These are phyloP conservation scores for Wickerhamiella kurtzmanii DNA, from an alignment of 805 yeast genomes.

Conservation along the genomic window DNA sequence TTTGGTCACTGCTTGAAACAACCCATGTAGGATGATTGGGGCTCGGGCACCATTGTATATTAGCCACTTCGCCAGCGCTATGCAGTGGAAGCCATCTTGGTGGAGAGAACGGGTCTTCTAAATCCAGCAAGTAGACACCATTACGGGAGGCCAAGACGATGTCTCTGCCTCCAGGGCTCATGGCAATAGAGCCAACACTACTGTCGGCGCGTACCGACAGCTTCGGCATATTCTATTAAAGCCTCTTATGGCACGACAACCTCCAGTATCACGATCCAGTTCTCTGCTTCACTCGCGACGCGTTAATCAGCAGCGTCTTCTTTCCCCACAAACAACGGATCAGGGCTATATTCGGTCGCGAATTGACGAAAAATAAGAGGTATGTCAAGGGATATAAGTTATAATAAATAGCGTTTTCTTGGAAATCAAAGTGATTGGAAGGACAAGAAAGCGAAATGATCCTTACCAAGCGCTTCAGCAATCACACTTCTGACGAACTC, in stretches of 20 bases:
- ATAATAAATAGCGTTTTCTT: not conserved
- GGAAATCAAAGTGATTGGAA: constrained; percentile 9
- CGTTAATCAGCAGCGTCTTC: not conserved
- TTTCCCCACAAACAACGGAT: not conserved
- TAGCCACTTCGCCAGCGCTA: constrained; percentile 97
- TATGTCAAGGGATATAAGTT: not conserved
- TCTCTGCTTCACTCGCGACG: too few species aligned
- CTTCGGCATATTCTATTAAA: constrained; percentile 40
- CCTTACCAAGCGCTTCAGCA: constrained; percentile 11
- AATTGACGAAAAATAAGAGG: not conserved
- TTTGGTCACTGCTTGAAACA: constrained; percentile 86
- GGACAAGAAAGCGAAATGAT: constrained; percentile 16
- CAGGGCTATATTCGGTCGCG: too few species aligned
- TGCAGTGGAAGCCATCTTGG: constrained; percentile 88
- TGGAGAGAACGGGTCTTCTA: constrained; percentile 89
- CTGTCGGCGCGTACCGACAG: constrained; percentile 80
- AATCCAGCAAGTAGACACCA: constrained; percentile 80
- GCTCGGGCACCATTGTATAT: constrained; percentile 97
- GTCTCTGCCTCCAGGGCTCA: constrained; percentile 82
- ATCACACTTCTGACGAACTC: constrained; percentile 16
- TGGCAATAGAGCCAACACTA: constrained; percentile 80
- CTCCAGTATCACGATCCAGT: not conserved
- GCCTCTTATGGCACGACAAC: not conserved
- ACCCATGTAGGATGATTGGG: constrained; percentile 77
- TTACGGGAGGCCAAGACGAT: constrained; percentile 79